phyloP scores from a whole-genome alignment of 2,329 filamentous ascomycete species.

The Claviceps paspali region DNA sequence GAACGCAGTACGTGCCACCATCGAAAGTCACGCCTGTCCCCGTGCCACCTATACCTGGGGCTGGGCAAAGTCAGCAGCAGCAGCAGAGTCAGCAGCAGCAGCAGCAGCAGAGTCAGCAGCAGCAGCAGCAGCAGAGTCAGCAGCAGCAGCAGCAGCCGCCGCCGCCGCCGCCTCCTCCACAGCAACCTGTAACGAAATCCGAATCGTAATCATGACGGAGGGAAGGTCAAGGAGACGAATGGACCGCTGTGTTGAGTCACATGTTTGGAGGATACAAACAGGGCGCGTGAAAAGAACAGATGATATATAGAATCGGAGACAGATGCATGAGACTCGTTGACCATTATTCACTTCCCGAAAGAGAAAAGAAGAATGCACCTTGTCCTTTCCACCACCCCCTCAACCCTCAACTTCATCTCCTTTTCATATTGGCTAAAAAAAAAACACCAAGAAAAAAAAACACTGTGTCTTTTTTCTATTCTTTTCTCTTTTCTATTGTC shows the following conservation, averaged over 20 bases:
- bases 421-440: too few species aligned
- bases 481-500: background rate
- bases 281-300: background rate
- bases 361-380: background rate
- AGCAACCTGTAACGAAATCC: conserved; percentile 1
- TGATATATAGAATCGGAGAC: background rate
- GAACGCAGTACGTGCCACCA: conserved; percentile 16
- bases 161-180: conserved; percentile 12
- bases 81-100: conserved; percentile 9
- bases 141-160: conserved; percentile 9
- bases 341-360: background rate
- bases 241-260: background rate
- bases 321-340: background rate
- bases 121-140: too few species aligned
- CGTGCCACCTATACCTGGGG: conserved; percentile 25
- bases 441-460: background rate
- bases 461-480: background rate
- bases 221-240: background rate
- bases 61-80: conserved; percentile 11
- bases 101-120: conserved; percentile 9
- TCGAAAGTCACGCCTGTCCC: conserved; percentile 30
- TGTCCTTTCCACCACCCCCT: too few species aligned
- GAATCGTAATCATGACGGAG: background rate
- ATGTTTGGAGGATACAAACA: background rate
- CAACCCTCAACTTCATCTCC: too few species aligned